phyloP scores from a whole-genome alignment of 2,329 filamentous ascomycete genomes.

The Epichloe scottii region DNA sequence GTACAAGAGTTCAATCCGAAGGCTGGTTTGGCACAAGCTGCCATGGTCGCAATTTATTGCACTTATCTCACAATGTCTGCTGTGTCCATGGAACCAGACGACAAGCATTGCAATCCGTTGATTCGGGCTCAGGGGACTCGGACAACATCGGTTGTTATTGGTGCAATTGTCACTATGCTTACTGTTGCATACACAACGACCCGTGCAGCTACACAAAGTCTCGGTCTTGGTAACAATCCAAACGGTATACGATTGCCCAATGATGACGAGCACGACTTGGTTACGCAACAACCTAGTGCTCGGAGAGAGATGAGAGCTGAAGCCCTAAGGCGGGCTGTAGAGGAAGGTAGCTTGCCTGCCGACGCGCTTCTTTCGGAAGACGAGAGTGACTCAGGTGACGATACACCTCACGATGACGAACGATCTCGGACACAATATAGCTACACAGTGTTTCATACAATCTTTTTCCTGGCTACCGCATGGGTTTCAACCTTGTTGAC shows the following conservation, averaged over 20 bases:
- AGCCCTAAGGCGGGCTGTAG: conserved; percentile 80
- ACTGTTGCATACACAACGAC: conserved; percentile 97
- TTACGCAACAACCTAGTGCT: conserved; percentile 68
- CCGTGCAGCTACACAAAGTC: conserved; percentile 80
- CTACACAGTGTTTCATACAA: conserved; percentile 91
- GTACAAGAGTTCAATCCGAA: conserved; percentile 89
- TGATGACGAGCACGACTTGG: conserved; percentile 75
- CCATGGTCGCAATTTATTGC: conserved; percentile 96
- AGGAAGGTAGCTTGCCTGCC: conserved; percentile 82
- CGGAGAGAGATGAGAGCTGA: conserved; percentile 89
- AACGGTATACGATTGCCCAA: conserved; percentile 45
- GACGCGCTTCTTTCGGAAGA: conserved; percentile 71
- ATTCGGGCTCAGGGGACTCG: conserved; percentile 75
- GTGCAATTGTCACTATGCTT: conserved; percentile 89
- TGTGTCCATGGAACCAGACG: conserved; percentile 94
- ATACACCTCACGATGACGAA: conserved; percentile 72
- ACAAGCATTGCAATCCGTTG: conserved; percentile 87
- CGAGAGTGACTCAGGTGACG: conserved; percentile 50
- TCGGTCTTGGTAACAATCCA: conserved; percentile 52
- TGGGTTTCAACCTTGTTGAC: conserved; percentile 87
- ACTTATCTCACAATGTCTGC: conserved; percentile 97
- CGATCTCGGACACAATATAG: conserved; percentile 84
- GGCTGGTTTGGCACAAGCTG: conserved; percentile 89
- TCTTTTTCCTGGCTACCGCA: conserved; percentile 90
- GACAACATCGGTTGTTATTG: conserved; percentile 81